Evolutionary conservation across 2,329 filamentous ascomycete species (phyloP).

Genomic region (Monosporascus sp.): DNA sequence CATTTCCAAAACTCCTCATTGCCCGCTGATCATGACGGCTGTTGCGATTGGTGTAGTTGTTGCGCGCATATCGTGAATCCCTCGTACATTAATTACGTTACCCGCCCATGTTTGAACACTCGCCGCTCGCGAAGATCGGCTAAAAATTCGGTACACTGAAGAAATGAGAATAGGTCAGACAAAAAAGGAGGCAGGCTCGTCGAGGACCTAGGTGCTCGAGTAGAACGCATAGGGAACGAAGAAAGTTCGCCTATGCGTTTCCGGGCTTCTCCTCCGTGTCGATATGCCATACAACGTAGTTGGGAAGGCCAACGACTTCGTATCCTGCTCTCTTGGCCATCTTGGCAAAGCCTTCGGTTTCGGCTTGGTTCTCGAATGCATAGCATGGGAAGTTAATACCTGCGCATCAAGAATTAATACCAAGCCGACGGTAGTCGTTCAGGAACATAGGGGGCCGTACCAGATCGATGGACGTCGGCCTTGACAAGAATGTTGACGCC

Average conservation of each 20-base stretch:
- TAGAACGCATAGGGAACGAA: conserved; percentile 1
- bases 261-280: conserved; percentile 93
- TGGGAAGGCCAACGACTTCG: conserved; percentile 84
- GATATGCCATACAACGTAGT: conserved; percentile 98
- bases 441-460: conserved; percentile 40
- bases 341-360: conserved; percentile 97
- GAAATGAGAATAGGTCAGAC: conserved; percentile 17
- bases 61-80: conserved; percentile 19
- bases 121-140: conserved; percentile 14
- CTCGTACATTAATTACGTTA: conserved; percentile 27
- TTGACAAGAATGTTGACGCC: conserved; percentile 98
- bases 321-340: conserved; percentile 98
- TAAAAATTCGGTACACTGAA: conserved; percentile 18
- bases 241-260: conserved; percentile 47
- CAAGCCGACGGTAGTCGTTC: not conserved
- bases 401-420: conserved; percentile 31
- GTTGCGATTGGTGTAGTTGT: conserved; percentile 15
- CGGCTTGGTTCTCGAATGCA: conserved; percentile 96
- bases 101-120: conserved; percentile 17
- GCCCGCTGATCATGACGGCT: conserved; percentile 17
- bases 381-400: conserved; percentile 98
- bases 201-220: not conserved
- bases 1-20: conserved; percentile 22
- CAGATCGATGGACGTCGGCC: conserved; percentile 92
- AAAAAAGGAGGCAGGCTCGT: conserved; percentile 14